phyloP scores from a whole-genome alignment of 306 rosid genomes.

The Ziziphus jujuba region DNA sequence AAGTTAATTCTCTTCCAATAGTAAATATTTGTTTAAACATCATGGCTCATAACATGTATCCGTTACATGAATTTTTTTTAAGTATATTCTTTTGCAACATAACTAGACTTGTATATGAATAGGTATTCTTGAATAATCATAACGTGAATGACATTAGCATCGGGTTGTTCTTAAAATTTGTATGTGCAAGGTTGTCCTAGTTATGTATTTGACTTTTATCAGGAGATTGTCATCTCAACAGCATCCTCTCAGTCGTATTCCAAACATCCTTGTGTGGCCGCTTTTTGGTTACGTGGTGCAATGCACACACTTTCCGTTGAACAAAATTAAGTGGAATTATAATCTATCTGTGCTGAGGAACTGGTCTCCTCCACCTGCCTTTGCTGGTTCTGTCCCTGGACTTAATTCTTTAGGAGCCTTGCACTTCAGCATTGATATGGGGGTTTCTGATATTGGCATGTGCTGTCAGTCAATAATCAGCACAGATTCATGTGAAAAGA shows the following conservation, averaged over 20 bases:
- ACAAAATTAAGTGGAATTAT: slow-evolving; percentile 25
- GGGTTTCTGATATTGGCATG: slow-evolving; percentile 21
- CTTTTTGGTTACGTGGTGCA: slow-evolving; percentile 38
- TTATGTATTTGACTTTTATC: slow-evolving; percentile 23
- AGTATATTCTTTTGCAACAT: no score
- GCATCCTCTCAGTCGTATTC: slow-evolving; percentile 29
- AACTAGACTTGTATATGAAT: no score
- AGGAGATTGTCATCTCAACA: slow-evolving; percentile 47
- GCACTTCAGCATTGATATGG: slow-evolving; percentile 29
- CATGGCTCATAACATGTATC: no score
- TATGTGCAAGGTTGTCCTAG: slow-evolving; percentile 1
- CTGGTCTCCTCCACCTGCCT: slow-evolving; percentile 23
- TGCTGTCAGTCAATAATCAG: slow-evolving; percentile 22
- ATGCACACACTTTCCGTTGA: slow-evolving; percentile 22
- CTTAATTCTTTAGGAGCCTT: slow-evolving; percentile 34
- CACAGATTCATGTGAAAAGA: slow-evolving; percentile 26
- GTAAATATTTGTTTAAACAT: neutral
- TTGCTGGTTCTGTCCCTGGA: slow-evolving; percentile 34
- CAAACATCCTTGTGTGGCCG: slow-evolving; percentile 29
- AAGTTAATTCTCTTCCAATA: neutral
- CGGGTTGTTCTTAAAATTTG: slow-evolving; percentile 5
- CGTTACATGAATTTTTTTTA: no score
- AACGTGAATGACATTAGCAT: neutral
- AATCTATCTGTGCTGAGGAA: slow-evolving; percentile 30
- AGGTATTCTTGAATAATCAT: neutral